Conservation (phyloP, 441 rosid species). For the Erodium chrysanthum region DNA sequence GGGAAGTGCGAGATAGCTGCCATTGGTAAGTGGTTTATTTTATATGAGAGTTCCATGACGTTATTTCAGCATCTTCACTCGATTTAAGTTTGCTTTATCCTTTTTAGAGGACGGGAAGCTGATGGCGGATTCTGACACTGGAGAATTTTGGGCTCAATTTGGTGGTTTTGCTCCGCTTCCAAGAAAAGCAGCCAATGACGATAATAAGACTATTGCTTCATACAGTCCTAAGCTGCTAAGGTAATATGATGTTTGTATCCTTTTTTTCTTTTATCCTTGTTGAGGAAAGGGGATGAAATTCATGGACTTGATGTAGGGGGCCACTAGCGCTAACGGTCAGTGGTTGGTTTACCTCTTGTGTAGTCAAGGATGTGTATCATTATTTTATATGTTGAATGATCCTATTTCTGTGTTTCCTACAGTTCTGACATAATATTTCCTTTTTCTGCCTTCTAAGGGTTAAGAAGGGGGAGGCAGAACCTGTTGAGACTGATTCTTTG, state of each 20-base stretch:
- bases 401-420: background rate
- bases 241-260: constrained; percentile 26
- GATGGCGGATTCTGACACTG: constrained; percentile 93
- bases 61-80: background rate
- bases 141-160: constrained; percentile 96
- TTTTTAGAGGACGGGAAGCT: constrained; percentile 85
- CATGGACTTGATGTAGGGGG: background rate
- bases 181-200: constrained; percentile 69
- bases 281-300: background rate
- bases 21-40: constrained; percentile 59
- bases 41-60: constrained; percentile 8
- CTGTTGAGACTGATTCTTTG: constrained; percentile 61
- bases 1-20: constrained; percentile 84
- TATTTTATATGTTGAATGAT: background rate
- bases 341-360: background rate
- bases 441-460: constrained; percentile 35
- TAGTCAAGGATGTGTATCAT: background rate
- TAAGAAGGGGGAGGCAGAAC: constrained; percentile 48
- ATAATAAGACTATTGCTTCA: constrained; percentile 55
- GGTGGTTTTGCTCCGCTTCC: constrained; percentile 99
- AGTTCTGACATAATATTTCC: background rate
- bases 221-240: constrained; percentile 67
- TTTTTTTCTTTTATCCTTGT: background rate
- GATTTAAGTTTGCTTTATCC: background rate
- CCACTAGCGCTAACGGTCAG: background rate